These are phyloP conservation scores for Xerocomus brunneocitrinus DNA, from an alignment of 768 basidiomycete species.

Conservation along the genomic window DNA sequence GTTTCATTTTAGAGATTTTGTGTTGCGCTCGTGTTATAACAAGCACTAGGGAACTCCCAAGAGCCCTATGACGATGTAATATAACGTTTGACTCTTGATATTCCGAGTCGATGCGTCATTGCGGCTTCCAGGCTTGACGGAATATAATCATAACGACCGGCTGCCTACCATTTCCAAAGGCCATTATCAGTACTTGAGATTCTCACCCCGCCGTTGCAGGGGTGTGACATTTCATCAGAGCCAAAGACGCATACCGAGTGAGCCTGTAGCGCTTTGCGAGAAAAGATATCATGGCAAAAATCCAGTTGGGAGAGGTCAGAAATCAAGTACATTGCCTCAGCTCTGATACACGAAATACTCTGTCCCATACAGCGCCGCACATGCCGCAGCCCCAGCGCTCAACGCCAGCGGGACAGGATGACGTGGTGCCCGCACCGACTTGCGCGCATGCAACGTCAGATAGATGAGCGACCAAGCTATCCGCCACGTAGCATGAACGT, in stretches of 20 bases:
- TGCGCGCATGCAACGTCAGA: conserved; percentile 36
- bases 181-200: no score
- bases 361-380: conserved; percentile 26
- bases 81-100: no score
- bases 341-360: conserved; percentile 28
- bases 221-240: background rate
- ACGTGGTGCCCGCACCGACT: conserved; percentile 29
- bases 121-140: no score
- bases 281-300: background rate
- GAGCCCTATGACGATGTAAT: background rate
- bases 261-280: background rate
- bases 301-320: background rate
- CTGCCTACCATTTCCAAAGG: no score
- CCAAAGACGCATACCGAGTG: background rate
- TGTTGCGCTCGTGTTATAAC: no score
- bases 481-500: no score
- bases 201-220: no score
- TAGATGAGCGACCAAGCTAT: conserved; percentile 47
- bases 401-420: conserved; percentile 34
- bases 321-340: conserved; percentile 1
- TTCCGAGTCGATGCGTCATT: no score
- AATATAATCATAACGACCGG: no score
- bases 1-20: no score
- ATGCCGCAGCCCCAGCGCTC: conserved; percentile 26
- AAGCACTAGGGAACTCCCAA: no score